phyloP scores from a whole-genome alignment of 768 basidiomycete species.

The Pleurotus tuber-regium region DNA sequence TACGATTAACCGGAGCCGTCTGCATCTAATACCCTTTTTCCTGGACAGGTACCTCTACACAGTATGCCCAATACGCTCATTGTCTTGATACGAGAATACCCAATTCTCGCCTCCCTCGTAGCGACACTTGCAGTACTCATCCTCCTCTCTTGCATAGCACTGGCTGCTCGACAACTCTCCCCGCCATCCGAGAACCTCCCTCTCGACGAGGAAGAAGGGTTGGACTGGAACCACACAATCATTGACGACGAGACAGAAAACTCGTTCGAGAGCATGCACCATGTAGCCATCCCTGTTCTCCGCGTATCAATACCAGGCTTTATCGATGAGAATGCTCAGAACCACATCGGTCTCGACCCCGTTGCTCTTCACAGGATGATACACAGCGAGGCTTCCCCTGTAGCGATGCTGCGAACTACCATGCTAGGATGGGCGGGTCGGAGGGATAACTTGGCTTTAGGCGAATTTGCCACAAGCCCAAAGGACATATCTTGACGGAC shows the following conservation, averaged over 20 bases:
- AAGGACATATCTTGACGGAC: no score
- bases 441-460: not conserved
- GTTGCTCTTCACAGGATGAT: not conserved
- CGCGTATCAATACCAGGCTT: not conserved
- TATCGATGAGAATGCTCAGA: not conserved
- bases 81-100: no score
- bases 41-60: no score
- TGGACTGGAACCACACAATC: not conserved
- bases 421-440: not conserved
- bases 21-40: no score
- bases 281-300: not conserved
- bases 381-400: not conserved
- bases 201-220: not conserved
- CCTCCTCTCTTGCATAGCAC: no score
- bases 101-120: no score
- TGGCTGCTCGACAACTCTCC: not conserved
- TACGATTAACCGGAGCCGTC: no score
- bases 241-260: not conserved
- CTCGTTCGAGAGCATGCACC: not conserved
- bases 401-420: not conserved
- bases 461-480: no score
- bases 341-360: not conserved
- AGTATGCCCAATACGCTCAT: no score
- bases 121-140: no score
- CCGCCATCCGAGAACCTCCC: not conserved